Conservation (phyloP, 768 basidiomycete genomes). For the Thelephora ganbajun region DNA sequence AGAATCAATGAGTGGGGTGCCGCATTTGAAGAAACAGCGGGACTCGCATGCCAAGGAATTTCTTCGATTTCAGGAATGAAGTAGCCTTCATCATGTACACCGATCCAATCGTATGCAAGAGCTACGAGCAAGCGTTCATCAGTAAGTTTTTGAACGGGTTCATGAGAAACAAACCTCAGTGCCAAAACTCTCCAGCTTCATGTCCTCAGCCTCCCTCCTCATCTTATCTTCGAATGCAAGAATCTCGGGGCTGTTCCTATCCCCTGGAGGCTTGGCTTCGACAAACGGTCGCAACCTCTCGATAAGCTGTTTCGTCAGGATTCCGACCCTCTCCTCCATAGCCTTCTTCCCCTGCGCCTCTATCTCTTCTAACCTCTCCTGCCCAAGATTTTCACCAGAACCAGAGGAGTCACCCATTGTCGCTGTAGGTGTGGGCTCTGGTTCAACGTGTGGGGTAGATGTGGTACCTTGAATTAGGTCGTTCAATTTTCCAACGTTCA, state of each 20-base stretch:
- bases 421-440: conserved; percentile 7
- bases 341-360: conserved; percentile 70
- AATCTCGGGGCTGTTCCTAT: conserved; percentile 73
- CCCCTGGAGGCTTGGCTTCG: conserved; percentile 75
- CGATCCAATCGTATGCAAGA: conserved; percentile 80
- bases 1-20: conserved; percentile 1
- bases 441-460: conserved; percentile 13
- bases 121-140: conserved; percentile 22
- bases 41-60: conserved; percentile 78
- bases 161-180: conserved; percentile 55
- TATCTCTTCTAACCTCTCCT: conserved; percentile 69
- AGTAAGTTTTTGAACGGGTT: neutral
- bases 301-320: conserved; percentile 63
- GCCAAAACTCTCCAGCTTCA: conserved; percentile 96
- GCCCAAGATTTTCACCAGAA: conserved; percentile 40
- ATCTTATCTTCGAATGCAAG: conserved; percentile 64
- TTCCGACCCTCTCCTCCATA: conserved; percentile 64
- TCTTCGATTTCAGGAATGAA: conserved; percentile 81
- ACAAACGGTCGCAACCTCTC: conserved; percentile 85
- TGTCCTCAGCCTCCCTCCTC: conserved; percentile 76
- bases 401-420: conserved; percentile 5
- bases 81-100: conserved; percentile 91
- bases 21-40: conserved; percentile 2
- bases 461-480: conserved; percentile 10
- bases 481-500: conserved; percentile 26